A percentile compares a stretch with the other conserved stretches of the same genome.
Conservation (phyloP, 805 yeast genomes). For the Saccharomycopsis schoenii region DNA sequence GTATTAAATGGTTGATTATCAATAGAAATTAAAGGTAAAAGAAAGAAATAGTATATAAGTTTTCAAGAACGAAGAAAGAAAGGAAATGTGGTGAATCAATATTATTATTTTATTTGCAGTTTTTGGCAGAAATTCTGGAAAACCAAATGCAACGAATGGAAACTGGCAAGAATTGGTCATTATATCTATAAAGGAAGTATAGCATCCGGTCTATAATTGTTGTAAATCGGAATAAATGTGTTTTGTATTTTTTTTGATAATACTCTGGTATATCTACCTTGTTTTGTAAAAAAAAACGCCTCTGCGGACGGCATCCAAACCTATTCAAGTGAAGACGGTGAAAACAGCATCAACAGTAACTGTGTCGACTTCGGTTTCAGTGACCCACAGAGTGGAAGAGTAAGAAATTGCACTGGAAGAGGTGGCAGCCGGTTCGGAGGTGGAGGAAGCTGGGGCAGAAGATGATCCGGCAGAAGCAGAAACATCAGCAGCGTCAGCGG, state of each 20-base stretch:
- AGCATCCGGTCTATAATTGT: no score
- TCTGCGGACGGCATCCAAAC: not conserved
- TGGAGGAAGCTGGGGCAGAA: not conserved
- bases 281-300: not conserved
- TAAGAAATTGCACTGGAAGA: not conserved
- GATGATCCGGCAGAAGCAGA: not conserved
- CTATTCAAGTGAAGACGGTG: constrained; percentile 5
- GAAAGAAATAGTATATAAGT: not conserved
- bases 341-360: constrained; percentile 7
- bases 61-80: no score
- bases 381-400: constrained; percentile 4
- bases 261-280: not conserved
- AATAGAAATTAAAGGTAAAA: not conserved
- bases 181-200: no score
- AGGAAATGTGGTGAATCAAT: not conserved
- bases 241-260: no score
- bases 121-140: no score
- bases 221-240: not conserved
- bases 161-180: not conserved
- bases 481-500: constrained; percentile 5
- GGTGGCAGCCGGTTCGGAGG: not conserved
- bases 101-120: no score
- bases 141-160: no score
- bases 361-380: constrained; percentile 8
- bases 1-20: not conserved